These are phyloP conservation scores for Coriaria nepalensis DNA, from an alignment of 306 rosid genomes.

Conservation along the genomic window DNA sequence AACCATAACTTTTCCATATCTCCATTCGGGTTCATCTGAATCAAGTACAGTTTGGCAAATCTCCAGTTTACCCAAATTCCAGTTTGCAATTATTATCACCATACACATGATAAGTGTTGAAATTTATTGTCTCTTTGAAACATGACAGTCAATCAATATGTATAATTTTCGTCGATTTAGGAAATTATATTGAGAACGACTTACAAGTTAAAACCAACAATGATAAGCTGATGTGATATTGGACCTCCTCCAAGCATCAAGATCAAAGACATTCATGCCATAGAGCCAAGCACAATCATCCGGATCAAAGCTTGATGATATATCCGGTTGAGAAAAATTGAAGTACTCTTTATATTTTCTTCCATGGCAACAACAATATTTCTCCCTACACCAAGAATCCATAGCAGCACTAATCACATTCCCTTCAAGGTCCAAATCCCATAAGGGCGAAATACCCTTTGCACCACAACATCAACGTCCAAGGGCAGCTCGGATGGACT, in stretches of 20 bases:
- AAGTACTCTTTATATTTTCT: slow-evolving; percentile 55
- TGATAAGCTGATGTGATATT: slow-evolving; percentile 54
- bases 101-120: too few species aligned
- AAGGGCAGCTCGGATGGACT: too few species aligned
- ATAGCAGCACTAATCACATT: slow-evolving; percentile 73
- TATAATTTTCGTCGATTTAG: background rate
- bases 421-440: slow-evolving; percentile 73
- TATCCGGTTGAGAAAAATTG: slow-evolving; percentile 61
- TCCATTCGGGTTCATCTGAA: too few species aligned
- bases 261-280: slow-evolving; percentile 69
- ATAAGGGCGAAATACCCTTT: slow-evolving; percentile 65
- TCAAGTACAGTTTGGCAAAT: too few species aligned
- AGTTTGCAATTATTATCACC: too few species aligned
- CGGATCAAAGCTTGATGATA: slow-evolving; percentile 44
- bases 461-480: slow-evolving; percentile 85
- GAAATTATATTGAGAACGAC: slow-evolving; percentile 16
- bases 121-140: too few species aligned
- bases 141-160: background rate
- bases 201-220: slow-evolving; percentile 64
- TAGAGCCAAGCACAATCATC: slow-evolving; percentile 60
- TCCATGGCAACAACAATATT: slow-evolving; percentile 42
- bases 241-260: slow-evolving; percentile 74
- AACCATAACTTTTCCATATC: too few species aligned
- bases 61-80: too few species aligned
- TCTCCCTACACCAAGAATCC: slow-evolving; percentile 50